phyloP scores from a whole-genome alignment of 169 alveolate species.

The Plasmodium vinckei region DNA sequence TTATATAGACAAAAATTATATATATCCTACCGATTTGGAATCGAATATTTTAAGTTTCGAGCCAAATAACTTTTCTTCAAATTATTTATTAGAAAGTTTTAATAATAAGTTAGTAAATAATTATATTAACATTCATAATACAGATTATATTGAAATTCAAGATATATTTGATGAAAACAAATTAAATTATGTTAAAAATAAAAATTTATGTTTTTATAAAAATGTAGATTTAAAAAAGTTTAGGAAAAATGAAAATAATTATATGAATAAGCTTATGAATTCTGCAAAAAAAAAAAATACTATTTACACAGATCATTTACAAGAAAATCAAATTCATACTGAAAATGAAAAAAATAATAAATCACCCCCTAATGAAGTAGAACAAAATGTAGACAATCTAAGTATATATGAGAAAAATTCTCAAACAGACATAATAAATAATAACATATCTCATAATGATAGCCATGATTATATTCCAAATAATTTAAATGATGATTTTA shows the following conservation, averaged over 20 bases:
- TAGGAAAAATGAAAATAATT: background rate
- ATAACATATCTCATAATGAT: too few relatives aligned
- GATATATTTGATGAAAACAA: slow-evolving; percentile 61
- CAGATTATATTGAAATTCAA: slow-evolving; percentile 48
- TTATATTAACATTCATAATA: slow-evolving; percentile 53
- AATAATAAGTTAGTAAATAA: slow-evolving; percentile 1
- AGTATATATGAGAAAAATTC: too few relatives aligned
- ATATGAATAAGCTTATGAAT: too few relatives aligned
- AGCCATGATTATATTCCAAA: too few relatives aligned
- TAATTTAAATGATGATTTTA: too few relatives aligned
- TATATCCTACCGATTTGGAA: background rate
- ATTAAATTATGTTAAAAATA: slow-evolving; percentile 29
- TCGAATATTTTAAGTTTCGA: slow-evolving; percentile 15
- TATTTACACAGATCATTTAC: too few relatives aligned
- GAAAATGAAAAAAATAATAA: too few relatives aligned
- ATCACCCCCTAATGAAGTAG: too few relatives aligned
- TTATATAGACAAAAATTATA: background rate
- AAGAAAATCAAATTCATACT: too few relatives aligned
- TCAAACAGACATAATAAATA: too few relatives aligned
- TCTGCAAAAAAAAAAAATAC: too few relatives aligned
- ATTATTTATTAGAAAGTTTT: slow-evolving; percentile 21
- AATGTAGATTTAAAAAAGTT: slow-evolving; percentile 22
- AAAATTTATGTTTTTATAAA: slow-evolving; percentile 65
- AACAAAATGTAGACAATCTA: too few relatives aligned
- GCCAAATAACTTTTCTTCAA: slow-evolving; percentile 4